Evolutionary conservation across 1,284 basidiomycete species (phyloP).

Genomic region (Cystobasidium sp.): DNA sequence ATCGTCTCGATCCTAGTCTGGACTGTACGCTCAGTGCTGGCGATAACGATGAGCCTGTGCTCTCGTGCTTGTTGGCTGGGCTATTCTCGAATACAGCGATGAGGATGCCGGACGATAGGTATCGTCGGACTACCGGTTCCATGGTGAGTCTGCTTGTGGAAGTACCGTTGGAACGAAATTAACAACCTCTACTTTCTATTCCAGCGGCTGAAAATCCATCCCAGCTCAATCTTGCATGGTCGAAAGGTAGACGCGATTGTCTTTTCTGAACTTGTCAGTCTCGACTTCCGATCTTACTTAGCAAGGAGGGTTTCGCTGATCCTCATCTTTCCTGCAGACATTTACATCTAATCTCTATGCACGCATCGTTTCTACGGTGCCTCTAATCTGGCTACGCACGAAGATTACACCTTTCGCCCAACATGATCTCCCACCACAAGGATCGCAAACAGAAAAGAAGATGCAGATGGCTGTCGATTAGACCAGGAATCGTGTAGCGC

Average conservation of each 20-base stretch:
- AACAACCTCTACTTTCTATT: not conserved
- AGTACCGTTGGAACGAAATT: not conserved
- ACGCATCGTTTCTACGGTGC: conserved; percentile 78
- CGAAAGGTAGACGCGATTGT: conserved; percentile 82
- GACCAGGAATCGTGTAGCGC: not conserved
- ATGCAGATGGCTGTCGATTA: not conserved
- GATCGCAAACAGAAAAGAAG: not conserved
- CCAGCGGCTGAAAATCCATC: conserved; percentile 84
- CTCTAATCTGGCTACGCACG: conserved; percentile 63
- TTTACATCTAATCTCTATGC: conserved; percentile 85
- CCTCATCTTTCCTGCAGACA: conserved; percentile 61
- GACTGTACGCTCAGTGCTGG: conserved; percentile 43
- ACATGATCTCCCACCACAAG: not conserved
- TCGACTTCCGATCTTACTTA: not conserved
- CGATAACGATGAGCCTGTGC: conserved; percentile 53
- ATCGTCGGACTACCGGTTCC: conserved; percentile 76
- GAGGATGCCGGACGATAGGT: conserved; percentile 77
- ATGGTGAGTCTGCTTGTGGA: conserved; percentile 63
- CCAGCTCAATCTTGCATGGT: conserved; percentile 75
- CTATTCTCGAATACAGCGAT: conserved; percentile 81
- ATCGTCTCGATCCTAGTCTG: conserved; percentile 51
- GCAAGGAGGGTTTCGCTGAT: not conserved
- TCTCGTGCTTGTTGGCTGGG: conserved; percentile 66
- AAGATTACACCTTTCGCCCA: conserved; percentile 19
- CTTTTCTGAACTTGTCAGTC: conserved; percentile 83